These are phyloP conservation scores for Chlorella sp. DNA, from an alignment of 139 green algal species.

Conservation along the genomic window DNA sequence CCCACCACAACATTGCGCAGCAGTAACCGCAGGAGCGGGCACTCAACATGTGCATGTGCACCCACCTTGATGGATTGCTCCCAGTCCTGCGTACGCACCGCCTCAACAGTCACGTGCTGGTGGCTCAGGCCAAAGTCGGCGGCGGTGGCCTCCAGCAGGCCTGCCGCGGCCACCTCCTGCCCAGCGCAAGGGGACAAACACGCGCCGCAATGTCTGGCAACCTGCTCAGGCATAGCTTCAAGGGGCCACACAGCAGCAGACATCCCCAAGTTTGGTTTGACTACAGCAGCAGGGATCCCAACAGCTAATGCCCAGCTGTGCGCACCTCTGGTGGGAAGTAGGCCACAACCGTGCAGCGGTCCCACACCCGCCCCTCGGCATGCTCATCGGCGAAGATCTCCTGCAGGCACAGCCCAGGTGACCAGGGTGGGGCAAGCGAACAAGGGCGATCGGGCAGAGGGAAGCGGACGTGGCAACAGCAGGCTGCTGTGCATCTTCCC, in stretches of 20 bases:
- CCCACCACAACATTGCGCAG: background rate
- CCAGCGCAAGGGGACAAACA: constrained; percentile 1
- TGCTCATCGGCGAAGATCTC: constrained; percentile 59
- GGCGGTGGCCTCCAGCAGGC: constrained; percentile 6
- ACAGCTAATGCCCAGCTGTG: background rate
- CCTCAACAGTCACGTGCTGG: constrained; percentile 28
- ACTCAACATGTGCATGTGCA: background rate
- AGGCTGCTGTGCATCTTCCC: too few relatives aligned
- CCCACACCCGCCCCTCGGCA: constrained; percentile 55
- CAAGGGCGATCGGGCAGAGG: too few relatives aligned
- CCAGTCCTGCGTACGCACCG: constrained; percentile 68
- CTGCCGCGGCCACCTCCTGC: constrained; percentile 6
- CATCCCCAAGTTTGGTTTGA: background rate
- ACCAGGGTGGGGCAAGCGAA: background rate
- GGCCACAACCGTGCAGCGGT: constrained; percentile 63
- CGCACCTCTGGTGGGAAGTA: constrained; percentile 64
- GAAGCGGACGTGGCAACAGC: too few relatives aligned
- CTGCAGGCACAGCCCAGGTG: background rate
- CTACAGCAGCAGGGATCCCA: background rate
- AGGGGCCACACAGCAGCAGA: background rate
- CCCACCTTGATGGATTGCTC: constrained; percentile 64
- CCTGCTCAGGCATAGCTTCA: background rate
- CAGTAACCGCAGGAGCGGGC: background rate
- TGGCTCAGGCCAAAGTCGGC: constrained; percentile 19
- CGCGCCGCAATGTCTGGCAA: background rate